Evolutionary conservation across 2,329 filamentous ascomycete species (phyloP).

Genomic region (Eutypella sp.): DNA sequence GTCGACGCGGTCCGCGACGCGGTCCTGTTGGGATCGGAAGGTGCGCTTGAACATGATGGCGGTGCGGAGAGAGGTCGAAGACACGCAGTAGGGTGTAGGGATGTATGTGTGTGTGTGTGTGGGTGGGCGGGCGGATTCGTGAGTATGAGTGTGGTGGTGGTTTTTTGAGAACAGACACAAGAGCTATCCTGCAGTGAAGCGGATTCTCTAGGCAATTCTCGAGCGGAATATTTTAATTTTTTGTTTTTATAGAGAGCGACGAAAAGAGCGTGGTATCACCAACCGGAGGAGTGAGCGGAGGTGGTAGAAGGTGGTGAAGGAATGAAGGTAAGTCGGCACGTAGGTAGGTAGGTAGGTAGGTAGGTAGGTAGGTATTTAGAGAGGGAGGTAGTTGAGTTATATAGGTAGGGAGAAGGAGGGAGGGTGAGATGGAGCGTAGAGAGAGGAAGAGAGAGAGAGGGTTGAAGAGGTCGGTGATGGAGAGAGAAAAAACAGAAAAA

Average conservation of each 20-base stretch:
- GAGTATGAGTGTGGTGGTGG: too few relatives aligned
- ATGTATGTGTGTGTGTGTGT: too few relatives aligned
- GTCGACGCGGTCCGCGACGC: constrained; percentile 81
- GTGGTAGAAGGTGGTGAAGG: constrained; percentile 20
- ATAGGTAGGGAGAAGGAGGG: too few relatives aligned
- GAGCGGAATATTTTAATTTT: constrained; percentile 18
- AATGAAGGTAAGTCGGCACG: constrained; percentile 29
- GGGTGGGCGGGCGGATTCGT: too few relatives aligned
- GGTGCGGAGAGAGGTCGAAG: constrained; percentile 29
- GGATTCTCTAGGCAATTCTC: neutral
- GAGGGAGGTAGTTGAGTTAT: too few relatives aligned
- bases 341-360: too few relatives aligned
- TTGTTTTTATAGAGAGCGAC: constrained; percentile 54
- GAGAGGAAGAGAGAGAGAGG: too few relatives aligned
- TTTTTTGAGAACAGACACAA: constrained; percentile 14
- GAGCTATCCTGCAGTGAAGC: constrained; percentile 4
- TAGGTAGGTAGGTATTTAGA: too few relatives aligned
- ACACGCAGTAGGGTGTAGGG: constrained; percentile 23
- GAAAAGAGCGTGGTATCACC: constrained; percentile 41
- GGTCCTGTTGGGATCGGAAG: constrained; percentile 75
- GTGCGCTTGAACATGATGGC: constrained; percentile 86
- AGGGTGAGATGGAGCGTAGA: too few relatives aligned
- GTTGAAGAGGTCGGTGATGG: constrained; percentile 28
- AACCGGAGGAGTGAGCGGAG: constrained; percentile 19
- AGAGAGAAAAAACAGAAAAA: constrained; percentile 39